Base-by-base conservation (phyloP, 805 yeast species). In the Saturnispora ahearnii region DNA sequence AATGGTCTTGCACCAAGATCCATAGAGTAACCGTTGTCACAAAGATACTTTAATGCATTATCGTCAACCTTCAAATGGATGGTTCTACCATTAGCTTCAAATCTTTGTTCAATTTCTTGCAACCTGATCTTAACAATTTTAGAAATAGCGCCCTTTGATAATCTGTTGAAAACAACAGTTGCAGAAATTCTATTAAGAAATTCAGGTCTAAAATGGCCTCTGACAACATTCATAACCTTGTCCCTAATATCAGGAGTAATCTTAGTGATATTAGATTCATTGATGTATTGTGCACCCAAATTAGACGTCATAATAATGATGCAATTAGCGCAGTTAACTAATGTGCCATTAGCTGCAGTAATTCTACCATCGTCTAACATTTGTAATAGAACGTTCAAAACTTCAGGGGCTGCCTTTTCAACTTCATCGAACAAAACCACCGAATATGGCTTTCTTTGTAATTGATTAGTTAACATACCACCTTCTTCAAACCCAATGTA, bases 351-450 rank as follows among this genome's bases (percentile, higher is more conserved):
- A 48, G 96, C 87, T 15, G 96, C 85, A 13, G 97, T 88, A 54
- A 93, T 82, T 68, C 96, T 82, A 63, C 99, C 99, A 68, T 93
- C 99, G 62, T 93, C 99, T 53, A 93, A 73, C 71, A 93, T 79
- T 68, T 93, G 99, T 58, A 93, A 74, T 61, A 93, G 73, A 21
- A 93, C 84, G 8, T 96, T 93, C 63, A 91, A 73, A 2, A 93
- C 99, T 65, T 91, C 98, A 1, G 99, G 99, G 6, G 96, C 96
- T 15, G 99, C 99, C 69, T 93, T 93, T 65, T 93, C 99, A 50
- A 93, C 96, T 71, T 93, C 99, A 69, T 93, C 99, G 62, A 93
- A 93, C 54, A 93, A 74, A 38, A 93, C 76, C n/a, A 93, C 99
- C 5, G 97, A 87, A 70, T 93, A 93, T 50, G 99, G 99, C 54